Conservation (phyloP, 257 asterid species). For the Capsicum rhomboideum region DNA sequence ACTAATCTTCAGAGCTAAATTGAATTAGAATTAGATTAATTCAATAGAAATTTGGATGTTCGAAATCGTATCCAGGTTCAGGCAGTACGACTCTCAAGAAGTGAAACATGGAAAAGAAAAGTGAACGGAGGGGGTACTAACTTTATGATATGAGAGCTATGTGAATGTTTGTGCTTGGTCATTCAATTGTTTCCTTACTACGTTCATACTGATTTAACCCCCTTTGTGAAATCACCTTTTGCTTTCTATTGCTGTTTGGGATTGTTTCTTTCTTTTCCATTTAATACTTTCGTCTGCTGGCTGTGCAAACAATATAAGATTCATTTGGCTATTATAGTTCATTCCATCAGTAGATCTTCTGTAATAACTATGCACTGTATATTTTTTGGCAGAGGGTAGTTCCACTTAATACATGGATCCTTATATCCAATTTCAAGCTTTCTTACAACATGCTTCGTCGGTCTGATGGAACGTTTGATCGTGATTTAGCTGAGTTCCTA, state of each 20-base stretch:
- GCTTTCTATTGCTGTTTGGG: constrained; percentile 21
- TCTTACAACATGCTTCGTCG: constrained; percentile 76
- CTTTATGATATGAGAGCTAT: constrained; percentile 11
- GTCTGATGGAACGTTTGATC: constrained; percentile 81
- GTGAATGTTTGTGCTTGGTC: too few species aligned
- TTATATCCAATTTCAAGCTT: constrained; percentile 81
- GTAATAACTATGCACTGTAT: not conserved
- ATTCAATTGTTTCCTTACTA: too few species aligned
- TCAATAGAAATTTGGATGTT: not conserved
- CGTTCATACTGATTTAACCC: too few species aligned
- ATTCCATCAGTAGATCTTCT: not conserved
- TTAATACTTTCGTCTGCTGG: constrained; percentile 10
- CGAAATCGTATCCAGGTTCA: not conserved
- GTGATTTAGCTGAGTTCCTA: constrained; percentile 60
- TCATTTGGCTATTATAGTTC: not conserved
- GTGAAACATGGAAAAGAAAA: not conserved
- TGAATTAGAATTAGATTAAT: not conserved
- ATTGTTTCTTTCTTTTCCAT: constrained; percentile 17
- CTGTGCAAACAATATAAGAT: not conserved
- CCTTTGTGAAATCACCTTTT: too few species aligned
- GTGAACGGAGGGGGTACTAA: not conserved
- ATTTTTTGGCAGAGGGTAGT: constrained; percentile 52
- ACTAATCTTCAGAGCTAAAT: not conserved
- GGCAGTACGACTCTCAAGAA: not conserved
- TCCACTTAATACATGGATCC: constrained; percentile 82